These are phyloP conservation scores for Aspergillus fijiensis DNA, from an alignment of 2,329 filamentous ascomycete genomes.

Conservation along the genomic window DNA sequence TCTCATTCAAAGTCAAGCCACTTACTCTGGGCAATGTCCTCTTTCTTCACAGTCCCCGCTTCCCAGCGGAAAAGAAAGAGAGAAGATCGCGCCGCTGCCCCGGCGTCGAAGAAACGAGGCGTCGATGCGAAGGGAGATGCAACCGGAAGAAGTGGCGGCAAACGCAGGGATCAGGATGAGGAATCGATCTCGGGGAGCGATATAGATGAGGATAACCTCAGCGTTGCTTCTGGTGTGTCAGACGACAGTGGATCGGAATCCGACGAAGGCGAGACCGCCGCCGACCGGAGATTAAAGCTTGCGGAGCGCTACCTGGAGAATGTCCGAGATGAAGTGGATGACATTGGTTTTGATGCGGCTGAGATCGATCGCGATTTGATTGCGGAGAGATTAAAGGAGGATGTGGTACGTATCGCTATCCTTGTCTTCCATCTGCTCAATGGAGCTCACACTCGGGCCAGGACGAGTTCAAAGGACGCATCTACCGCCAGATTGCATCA, in stretches of 20 bases:
- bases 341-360: constrained; percentile 85
- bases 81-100: constrained; percentile 45
- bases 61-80: constrained; percentile 91
- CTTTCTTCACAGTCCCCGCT: constrained; percentile 88
- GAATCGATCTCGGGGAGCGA: constrained; percentile 89
- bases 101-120: constrained; percentile 48
- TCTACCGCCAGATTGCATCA: constrained; percentile 77
- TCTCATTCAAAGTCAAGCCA: neutral
- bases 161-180: constrained; percentile 60
- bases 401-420: constrained; percentile 58
- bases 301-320: constrained; percentile 93
- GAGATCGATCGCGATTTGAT: constrained; percentile 92
- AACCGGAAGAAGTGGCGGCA: constrained; percentile 41
- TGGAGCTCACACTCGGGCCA: constrained; percentile 24
- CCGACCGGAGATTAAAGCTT: constrained; percentile 79
- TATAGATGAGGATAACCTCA: constrained; percentile 63
- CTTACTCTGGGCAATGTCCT: constrained; percentile 66
- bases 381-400: constrained; percentile 84
- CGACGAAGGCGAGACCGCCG: constrained; percentile 78
- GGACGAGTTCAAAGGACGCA: constrained; percentile 83
- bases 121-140: constrained; percentile 36
- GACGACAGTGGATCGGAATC: constrained; percentile 64
- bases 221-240: constrained; percentile 48
- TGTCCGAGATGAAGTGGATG: constrained; percentile 77
- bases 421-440: neutral